These are phyloP conservation scores for Aristolochia californica DNA, from an alignment of 164 flowering plant genomes.

Conservation along the genomic window DNA sequence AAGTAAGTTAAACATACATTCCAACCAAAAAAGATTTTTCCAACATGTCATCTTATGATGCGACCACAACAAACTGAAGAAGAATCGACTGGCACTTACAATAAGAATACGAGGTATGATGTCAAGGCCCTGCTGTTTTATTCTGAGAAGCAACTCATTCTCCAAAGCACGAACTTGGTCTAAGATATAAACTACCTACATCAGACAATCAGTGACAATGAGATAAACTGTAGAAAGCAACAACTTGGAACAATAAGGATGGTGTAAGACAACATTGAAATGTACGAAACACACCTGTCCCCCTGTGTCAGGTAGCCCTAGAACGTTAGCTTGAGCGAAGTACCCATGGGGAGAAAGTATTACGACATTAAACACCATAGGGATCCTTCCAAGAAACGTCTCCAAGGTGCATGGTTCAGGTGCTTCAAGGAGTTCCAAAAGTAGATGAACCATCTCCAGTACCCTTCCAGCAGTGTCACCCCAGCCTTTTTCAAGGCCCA, in stretches of 20 bases:
- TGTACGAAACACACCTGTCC: constrained; percentile 57
- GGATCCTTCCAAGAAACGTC: constrained; percentile 74
- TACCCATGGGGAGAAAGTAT: constrained; percentile 96
- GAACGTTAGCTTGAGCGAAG: constrained; percentile 90
- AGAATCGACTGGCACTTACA: constrained; percentile 29
- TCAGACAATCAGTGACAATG: neutral
- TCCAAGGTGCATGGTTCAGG: constrained; percentile 91
- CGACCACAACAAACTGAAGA: neutral
- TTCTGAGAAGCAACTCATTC: constrained; percentile 80
- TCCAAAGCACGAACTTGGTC: constrained; percentile 99
- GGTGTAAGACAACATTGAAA: neutral
- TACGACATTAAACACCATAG: constrained; percentile 95
- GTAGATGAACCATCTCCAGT: constrained; percentile 64
- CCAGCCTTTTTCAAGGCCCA: constrained; percentile 97
- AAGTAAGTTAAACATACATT: constrained; percentile 5
- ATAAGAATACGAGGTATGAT: constrained; percentile 77
- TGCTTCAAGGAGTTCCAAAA: constrained; percentile 91
- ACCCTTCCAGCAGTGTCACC: constrained; percentile 86
- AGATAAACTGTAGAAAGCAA: neutral
- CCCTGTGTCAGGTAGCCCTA: constrained; percentile 96
- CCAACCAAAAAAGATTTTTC: neutral
- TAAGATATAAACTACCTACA: constrained; percentile 88
- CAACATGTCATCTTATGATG: no score
- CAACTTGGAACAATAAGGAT: neutral
- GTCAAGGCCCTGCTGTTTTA: constrained; percentile 93